Percentiles rank a stretch among this genome's conserved stretches.
These are phyloP conservation scores for Penicillium sp. DNA, from an alignment of 2,329 filamentous ascomycete genomes.

Conservation along the genomic window DNA sequence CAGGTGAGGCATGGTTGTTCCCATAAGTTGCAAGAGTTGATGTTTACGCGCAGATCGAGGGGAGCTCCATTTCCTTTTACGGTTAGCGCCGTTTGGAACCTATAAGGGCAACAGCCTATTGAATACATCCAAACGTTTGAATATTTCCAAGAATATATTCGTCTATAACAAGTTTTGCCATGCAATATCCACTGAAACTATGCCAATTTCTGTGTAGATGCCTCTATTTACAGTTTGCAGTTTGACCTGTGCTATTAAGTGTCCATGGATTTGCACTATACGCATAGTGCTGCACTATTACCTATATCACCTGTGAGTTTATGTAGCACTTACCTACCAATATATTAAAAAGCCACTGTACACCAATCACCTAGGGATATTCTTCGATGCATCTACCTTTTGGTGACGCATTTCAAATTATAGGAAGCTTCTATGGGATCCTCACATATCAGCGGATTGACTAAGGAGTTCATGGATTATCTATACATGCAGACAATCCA, in stretches of 20 bases:
- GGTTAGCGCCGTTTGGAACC: conserved; percentile 16
- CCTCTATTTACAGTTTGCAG: too few species aligned
- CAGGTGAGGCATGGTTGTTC: conserved; percentile 20
- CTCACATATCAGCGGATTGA: neutral
- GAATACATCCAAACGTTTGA: too few species aligned
- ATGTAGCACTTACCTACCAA: too few species aligned
- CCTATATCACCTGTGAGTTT: too few species aligned
- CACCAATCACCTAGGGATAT: too few species aligned
- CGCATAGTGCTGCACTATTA: too few species aligned
- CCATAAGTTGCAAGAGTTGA: neutral
- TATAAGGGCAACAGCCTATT: neutral
- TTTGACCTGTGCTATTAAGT: too few species aligned
- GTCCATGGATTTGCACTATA: too few species aligned
- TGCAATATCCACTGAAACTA: too few species aligned
- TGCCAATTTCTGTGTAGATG: too few species aligned
- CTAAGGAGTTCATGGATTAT: too few species aligned
- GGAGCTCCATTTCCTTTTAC: conserved; percentile 14
- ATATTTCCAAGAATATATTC: neutral
- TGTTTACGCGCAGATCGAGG: conserved; percentile 16
- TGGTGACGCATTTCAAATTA: neutral
- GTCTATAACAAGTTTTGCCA: neutral
- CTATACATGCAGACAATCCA: neutral
- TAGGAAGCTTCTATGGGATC: neutral
- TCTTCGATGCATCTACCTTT: neutral
- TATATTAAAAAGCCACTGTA: too few species aligned